Evolutionary conservation across 2,329 filamentous ascomycete genomes (phyloP), one percentile per base, ranked within the genome.

Genomic region (Colletotrichum camelliae): DNA sequence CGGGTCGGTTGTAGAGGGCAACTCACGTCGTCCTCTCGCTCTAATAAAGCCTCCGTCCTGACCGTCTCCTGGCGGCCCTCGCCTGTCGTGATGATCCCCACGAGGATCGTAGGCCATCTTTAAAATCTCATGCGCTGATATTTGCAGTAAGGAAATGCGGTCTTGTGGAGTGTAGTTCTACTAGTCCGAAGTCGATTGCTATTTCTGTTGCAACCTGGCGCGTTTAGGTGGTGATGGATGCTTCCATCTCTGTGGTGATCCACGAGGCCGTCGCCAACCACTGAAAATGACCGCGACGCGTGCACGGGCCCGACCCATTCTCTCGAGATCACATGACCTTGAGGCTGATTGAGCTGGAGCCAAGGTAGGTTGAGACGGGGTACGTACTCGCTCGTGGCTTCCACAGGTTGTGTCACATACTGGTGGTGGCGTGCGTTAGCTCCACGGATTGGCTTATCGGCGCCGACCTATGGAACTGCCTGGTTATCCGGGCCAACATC

Each of bases 81-180:
- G 68, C 77, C 83, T 79, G 61, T 85, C 86, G 75, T 85, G 86
- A 79, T 87, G 85, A 79, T 89, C 88, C 80, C 88, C 87, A 78
- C 89, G 87, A 82, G 88, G 86, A 85, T 90, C 88, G 81, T 89
- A 90, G 80, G 89, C 87, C 89, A 91, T 91, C 79, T 76, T 79
- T 78, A 75, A 13, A 67, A 33, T 72, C 18, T 76, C 76, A 78
- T 78, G 72, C 60, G 69, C 18, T 18, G 67, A 16, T 15, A 15
- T 15, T 29, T 21, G 21, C 58, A 68, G 43, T 60, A 8, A 8
- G 18, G n/a, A 48, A 29, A 55, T 55, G 58, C 27, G 24, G 33
- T 21, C 18, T 61, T n/a, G 58, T 16, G 52, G 21, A 58, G 27
- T 7, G 57, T 67, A 21, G 10, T 37, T 64, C 35, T 67, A 70